These are phyloP conservation scores for Didymella glomerata DNA, from an alignment of 2,329 filamentous ascomycete genomes.

Conservation along the genomic window DNA sequence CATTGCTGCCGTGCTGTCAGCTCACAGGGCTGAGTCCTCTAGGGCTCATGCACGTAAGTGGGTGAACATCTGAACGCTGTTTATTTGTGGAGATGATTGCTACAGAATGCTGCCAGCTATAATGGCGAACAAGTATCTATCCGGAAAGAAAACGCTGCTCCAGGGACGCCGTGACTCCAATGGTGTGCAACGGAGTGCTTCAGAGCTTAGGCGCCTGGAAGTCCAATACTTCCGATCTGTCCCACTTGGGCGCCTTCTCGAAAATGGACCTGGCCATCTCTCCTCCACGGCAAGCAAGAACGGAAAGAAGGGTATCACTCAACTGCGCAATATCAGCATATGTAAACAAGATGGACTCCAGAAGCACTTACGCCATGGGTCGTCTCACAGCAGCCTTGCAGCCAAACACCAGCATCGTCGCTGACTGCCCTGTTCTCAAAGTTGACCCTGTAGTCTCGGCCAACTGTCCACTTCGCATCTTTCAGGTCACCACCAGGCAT, in stretches of 20 bases:
- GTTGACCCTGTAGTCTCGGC: slow-evolving; percentile 79
- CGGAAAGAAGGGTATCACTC: slow-evolving; percentile 82
- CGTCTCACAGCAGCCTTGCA: slow-evolving; percentile 92
- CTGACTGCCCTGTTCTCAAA: slow-evolving; percentile 74
- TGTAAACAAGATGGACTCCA: neutral
- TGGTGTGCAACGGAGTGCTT: neutral
- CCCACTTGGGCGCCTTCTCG: slow-evolving; percentile 48
- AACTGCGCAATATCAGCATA: slow-evolving; percentile 58
- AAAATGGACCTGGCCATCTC: slow-evolving; percentile 83
- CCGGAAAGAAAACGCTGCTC: neutral
- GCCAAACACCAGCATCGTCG: slow-evolving; percentile 80
- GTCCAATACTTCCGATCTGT: slow-evolving; percentile 35
- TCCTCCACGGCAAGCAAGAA: slow-evolving; percentile 76
- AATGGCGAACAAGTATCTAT: neutral
- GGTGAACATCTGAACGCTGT: slow-evolving; percentile 5
- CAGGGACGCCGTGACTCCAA: slow-evolving; percentile 10
- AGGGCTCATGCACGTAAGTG: neutral
- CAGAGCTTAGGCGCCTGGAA: slow-evolving; percentile 29
- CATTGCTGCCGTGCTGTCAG: slow-evolving; percentile 6
- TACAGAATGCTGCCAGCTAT: slow-evolving; percentile 6
- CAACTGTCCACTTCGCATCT: slow-evolving; percentile 69
- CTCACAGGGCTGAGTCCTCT: neutral
- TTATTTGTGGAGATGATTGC: slow-evolving; percentile 11
- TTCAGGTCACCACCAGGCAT: slow-evolving; percentile 63
- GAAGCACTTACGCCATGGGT: slow-evolving; percentile 81